Evolutionary conservation across 2,329 filamentous ascomycete genomes (phyloP), one percentile per base, ranked within the genome.

Genomic region (Paraphaeosphaeria sporulosa): DNA sequence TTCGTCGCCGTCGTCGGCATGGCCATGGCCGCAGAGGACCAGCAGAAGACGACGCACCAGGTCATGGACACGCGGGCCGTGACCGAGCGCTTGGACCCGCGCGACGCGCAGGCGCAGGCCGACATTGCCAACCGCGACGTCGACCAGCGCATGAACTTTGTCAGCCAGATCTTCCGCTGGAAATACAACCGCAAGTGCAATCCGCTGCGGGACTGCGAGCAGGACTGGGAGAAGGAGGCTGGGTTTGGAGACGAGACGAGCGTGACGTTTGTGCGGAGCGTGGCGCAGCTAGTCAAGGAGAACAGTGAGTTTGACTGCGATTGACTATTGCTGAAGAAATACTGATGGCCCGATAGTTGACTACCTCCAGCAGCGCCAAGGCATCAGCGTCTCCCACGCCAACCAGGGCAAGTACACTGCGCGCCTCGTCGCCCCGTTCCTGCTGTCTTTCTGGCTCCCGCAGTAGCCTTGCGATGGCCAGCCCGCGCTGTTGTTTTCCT

Each of bases 1-100:
- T 83, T 84, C 61, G 75, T 80, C 53, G 76, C 79, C 27, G 78
- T 82, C 43, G 72, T 83, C 1, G 81, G 81, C 38, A 77, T 84
- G 57, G 80, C 77, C 27, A 82, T 83, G 78, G 80, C 79, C 3
- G 73, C 81, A 19, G 82, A 84, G 62, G 80, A 82, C 58, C 76
- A 80, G 34, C 82, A 84, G 59, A 79, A 79, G 61, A 81, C 79
- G 0, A 73, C 83, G 4, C 78, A 81, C 47, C 69, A 81, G n/a
- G 70, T 78, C 70, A 80, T 73, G 77, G 75, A 79, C 23, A 79
- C 79, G 13, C 74, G 76, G 38, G 68, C 75, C 0, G 56, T 59
- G 15, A 77, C 75, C n/a, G 71, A 75, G 23, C 60, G 68, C 34
- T 54, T 71, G 2, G 69, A 75, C 42, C 48, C 46, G 25, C 62